A percentile compares a stretch with the other conserved stretches of the same genome.
These are phyloP conservation scores for Ceratocystis destructans DNA, from an alignment of 2,329 filamentous ascomycete species.

Conservation along the genomic window DNA sequence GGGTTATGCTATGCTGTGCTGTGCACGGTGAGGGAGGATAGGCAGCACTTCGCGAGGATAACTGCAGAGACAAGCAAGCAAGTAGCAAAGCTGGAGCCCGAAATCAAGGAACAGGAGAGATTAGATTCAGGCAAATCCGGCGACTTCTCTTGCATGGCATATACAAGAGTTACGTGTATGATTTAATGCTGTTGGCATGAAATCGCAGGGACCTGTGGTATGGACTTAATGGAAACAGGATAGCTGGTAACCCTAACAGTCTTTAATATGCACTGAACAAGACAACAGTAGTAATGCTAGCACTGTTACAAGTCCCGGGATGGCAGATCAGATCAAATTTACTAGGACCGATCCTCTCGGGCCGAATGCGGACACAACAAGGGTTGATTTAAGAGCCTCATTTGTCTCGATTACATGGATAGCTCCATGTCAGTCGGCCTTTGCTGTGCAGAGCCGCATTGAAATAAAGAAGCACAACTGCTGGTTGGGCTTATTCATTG, in stretches of 20 bases:
- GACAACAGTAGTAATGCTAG: not conserved
- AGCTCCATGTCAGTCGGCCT: not conserved
- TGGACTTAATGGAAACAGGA: not conserved
- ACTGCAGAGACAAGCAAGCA: not conserved
- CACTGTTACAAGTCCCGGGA: not conserved
- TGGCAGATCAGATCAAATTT: conserved; percentile 5
- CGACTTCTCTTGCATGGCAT: not conserved
- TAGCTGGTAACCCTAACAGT: not conserved
- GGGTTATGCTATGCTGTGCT: not conserved
- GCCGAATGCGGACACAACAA: conserved; percentile 13
- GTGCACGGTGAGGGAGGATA: not conserved
- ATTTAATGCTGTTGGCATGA: not conserved
- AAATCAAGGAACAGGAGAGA: not conserved
- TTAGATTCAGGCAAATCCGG: not conserved
- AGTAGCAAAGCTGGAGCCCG: not conserved
- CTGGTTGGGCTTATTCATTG: no score
- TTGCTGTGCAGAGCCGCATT: not conserved
- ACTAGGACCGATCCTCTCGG: conserved; percentile 10
- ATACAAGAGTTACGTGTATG: not conserved
- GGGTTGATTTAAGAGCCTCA: conserved; percentile 11
- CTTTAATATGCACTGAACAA: no score
- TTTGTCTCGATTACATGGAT: not conserved
- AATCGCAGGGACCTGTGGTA: not conserved
- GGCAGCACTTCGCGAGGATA: not conserved
- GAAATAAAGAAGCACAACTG: no score